Base-by-base conservation (phyloP, 2,329 filamentous ascomycete species). In the Microcyclosporella mali region DNA sequence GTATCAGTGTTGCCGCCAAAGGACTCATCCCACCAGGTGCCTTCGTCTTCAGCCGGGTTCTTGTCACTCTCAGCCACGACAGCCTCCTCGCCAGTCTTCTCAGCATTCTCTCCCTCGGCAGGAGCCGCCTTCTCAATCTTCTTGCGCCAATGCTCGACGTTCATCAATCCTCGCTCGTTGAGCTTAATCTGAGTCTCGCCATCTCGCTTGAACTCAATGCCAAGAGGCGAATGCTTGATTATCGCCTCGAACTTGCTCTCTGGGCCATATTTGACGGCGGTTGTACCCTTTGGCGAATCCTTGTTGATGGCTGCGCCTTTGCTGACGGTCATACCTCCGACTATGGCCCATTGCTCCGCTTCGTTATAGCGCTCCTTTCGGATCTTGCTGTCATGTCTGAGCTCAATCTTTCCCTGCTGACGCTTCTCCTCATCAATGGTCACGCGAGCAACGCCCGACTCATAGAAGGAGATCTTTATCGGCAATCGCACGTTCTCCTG, bases 291-390 rank as follows among this genome's bases (percentile, higher is more conserved):
- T 60, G 82, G 77, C 40, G 81, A 75, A 56, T 85, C 77, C 36
- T 78, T 73, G 39, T 75, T 75, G 46, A 90, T 67, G 46, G 82
- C 79, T 34, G 87, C 86, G 40, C 78, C 74, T 58, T 78, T 81
- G 66, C 89, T 88, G 33, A 83, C 64, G 33, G 81, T 75, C 40
- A 90, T 70, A 2, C 87, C 88, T 42, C 88, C 90, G 33, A 94
- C 86, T 49, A 98, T 76, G 16, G 84, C 80, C 84, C 87, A 94
- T 51, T 86, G 79, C 52, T 84, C 85, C 11, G 84, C 85, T 66
- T 95, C 92, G 57, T 95, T 94, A 66, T 97, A 98, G 50, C 92
- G 79, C 63, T 97, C 87, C 67, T 97, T 97, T 56, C 88, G 79
- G 4, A 79, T 84, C 55, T 79, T 80, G 66, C 92, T 95, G 56